Evolutionary conservation across 371 early-diverging fungal species (phyloP).

Genomic region (Globomyces sp.): DNA sequence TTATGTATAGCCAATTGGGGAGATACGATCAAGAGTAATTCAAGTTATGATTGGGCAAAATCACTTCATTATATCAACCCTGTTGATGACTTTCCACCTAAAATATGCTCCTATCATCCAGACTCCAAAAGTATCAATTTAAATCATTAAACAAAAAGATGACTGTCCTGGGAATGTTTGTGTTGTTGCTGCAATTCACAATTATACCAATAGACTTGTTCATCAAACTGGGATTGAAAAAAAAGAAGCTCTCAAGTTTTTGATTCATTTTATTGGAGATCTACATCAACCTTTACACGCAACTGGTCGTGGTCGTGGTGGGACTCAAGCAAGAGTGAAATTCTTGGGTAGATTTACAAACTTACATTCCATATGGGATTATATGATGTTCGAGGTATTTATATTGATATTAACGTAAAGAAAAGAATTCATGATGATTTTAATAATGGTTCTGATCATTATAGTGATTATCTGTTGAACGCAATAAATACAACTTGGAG

Average conservation of each 20-base stretch:
- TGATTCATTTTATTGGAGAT: constrained; percentile 37
- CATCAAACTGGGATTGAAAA: neutral
- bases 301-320: constrained; percentile 29
- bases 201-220: constrained; percentile 25
- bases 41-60: constrained; percentile 18
- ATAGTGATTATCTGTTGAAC: constrained; percentile 6
- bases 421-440: constrained; percentile 21
- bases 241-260: constrained; percentile 32
- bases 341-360: constrained; percentile 19
- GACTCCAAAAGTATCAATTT: too few species aligned
- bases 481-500: constrained; percentile 20
- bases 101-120: constrained; percentile 16
- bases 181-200: constrained; percentile 28
- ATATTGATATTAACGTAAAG: neutral
- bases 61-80: constrained; percentile 36
- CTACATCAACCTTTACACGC: constrained; percentile 44
- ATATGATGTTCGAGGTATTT: constrained; percentile 26
- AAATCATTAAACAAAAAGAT: too few species aligned
- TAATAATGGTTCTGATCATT: constrained; percentile 5
- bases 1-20: constrained; percentile 25
- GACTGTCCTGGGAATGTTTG: constrained; percentile 26
- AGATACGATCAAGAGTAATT: constrained; percentile 27
- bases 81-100: constrained; percentile 24
- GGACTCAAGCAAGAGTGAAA: constrained; percentile 20
- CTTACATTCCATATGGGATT: constrained; percentile 36